Base-by-base conservation (phyloP, 306 rosid genomes). In the Cucumis cinereus region DNA sequence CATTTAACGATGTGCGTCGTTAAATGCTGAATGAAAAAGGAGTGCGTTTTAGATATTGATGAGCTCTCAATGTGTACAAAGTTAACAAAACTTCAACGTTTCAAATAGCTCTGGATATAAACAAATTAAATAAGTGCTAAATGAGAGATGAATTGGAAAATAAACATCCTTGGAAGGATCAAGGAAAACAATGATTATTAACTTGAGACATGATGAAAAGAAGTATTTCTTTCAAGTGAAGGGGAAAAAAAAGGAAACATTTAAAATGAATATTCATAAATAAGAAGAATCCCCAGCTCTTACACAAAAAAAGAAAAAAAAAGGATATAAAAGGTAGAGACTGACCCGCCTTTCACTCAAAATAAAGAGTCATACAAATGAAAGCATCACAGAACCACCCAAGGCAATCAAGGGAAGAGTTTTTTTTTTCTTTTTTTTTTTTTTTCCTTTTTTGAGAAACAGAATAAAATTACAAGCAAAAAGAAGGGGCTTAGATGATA, bases 301-400 rank as follows among this genome's bases (percentile, higher is more conserved):
- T 67, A 41, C 53, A 41, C 74, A 67, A 22, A 15, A 8, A 40
- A 38, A 7, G 3, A 11, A 43, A 12, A 3, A 50, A 68, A 43
- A 45, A 71, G 10, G 75, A 24, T 47, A 70, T 24, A 70, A 19
- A 69, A 45, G 24, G 74, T 70, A 70, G 30, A 45, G 23, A 70
- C 35, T 70, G 16, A 47, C 58, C 75, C 50, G 40, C 59, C 74
- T 24, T 45, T 70, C 75, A 49, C 75, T 47, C 75, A 49, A 70
- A 30, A 71, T 47, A 70, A 49, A 70, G 75, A 70, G 75, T 70
- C 75, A 70, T 49, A 70, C 75, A 71, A 71, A 28, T 17, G 59
- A 71, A 71, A 71, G 76, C 76, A 71, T 49, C 76, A 49, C 26
- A 71, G 45, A 71, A 71, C 75, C 43, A 71, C 76, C 36, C 60